These are phyloP conservation scores for Isoetes taiwanensis DNA, from an alignment of 75 land plant species.

Conservation along the genomic window DNA sequence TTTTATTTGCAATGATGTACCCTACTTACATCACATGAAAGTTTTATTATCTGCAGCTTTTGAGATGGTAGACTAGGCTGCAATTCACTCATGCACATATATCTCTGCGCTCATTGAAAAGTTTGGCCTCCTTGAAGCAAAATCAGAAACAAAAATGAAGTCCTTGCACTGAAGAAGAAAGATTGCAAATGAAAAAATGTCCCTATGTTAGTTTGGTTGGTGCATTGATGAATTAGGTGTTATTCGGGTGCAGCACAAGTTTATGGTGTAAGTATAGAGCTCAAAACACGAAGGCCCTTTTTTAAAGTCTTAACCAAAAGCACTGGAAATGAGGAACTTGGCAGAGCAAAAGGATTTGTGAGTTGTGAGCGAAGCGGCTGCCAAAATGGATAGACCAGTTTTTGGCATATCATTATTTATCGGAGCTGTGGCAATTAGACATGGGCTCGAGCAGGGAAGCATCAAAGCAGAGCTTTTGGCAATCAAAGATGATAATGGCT, in stretches of 20 bases:
- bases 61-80: too few relatives aligned
- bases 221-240: too few relatives aligned
- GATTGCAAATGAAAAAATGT: too few relatives aligned
- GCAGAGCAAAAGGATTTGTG: slow-evolving; percentile 60
- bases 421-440: slow-evolving; percentile 67
- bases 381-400: slow-evolving; percentile 49
- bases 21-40: too few relatives aligned
- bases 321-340: slow-evolving; percentile 30
- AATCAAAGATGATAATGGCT: slow-evolving; percentile 66
- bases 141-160: too few relatives aligned
- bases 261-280: slow-evolving; percentile 9
- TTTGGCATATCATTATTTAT: slow-evolving; percentile 71
- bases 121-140: too few relatives aligned
- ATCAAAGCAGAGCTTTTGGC: slow-evolving; percentile 70
- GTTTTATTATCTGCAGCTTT: too few relatives aligned
- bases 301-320: slow-evolving; percentile 3
- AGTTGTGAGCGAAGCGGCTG: slow-evolving; percentile 46
- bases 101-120: too few relatives aligned
- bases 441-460: slow-evolving; percentile 65
- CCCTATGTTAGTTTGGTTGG: too few relatives aligned
- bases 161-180: too few relatives aligned
- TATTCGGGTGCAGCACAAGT: slow-evolving; percentile 10
- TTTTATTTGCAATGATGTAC: too few relatives aligned
- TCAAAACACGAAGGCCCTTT: slow-evolving; percentile 10
- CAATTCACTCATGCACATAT: too few relatives aligned